Evolutionary conservation across 306 rosid genomes (phyloP).

Genomic region (Cucumis sativus): DNA sequence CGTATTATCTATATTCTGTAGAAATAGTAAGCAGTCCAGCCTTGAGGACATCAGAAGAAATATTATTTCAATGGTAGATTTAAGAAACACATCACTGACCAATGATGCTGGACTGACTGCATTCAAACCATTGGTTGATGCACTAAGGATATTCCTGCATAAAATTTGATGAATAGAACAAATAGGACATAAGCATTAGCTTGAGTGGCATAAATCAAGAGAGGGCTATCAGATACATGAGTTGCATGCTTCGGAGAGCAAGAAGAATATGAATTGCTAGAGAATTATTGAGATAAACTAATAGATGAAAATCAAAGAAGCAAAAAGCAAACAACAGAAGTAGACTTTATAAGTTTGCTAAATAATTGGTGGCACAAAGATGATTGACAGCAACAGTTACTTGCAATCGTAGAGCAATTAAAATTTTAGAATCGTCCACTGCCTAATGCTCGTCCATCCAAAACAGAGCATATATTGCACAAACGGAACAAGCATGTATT

Average conservation of each 20-base stretch:
- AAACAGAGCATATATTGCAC: not conserved
- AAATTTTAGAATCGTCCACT: not conserved
- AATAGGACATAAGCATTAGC: not conserved
- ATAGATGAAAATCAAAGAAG: not conserved
- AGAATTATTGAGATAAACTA: not conserved
- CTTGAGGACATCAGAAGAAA: not conserved
- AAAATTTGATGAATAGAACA: constrained; percentile 12
- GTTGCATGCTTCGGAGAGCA: not conserved
- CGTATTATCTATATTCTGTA: not conserved
- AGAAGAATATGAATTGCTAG: not conserved
- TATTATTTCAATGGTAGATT: not conserved
- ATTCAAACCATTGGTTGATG: constrained; percentile 51
- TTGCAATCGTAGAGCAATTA: not conserved
- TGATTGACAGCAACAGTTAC: not conserved
- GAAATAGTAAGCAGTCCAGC: not conserved
- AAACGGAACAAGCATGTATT: not conserved
- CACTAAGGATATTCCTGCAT: constrained; percentile 48
- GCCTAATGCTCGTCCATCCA: not conserved
- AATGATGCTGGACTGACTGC: constrained; percentile 51
- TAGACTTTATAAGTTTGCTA: not conserved
- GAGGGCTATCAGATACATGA: not conserved
- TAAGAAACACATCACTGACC: constrained; percentile 42
- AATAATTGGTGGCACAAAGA: not conserved
- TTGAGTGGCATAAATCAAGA: not conserved
- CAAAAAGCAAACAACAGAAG: not conserved